Evolutionary conservation across 2,329 filamentous ascomycete species (phyloP), one percentile per base, ranked within the genome.

Genomic region (Mariannaea elegans): DNA sequence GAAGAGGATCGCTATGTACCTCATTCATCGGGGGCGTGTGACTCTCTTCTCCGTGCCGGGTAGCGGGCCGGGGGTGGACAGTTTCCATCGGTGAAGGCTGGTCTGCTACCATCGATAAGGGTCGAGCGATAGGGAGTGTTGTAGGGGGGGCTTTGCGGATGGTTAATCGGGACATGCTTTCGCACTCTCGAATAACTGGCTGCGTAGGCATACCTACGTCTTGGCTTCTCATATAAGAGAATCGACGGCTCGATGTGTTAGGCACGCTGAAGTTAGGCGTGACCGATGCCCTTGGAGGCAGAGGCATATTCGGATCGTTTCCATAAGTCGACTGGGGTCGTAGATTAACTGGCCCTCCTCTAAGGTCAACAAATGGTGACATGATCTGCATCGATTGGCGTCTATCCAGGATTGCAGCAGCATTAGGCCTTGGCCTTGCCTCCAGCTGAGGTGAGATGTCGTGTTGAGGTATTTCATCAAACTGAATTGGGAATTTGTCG

Each of bases 231-330:
- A 74, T 66, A 6, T 78, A 70, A 1, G 82, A 83, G 45, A 78
- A 82, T 2, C 83, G 80, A 59, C 80, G 80, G 55, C 72, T 77
- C 0, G 78, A 77, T 1, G 75, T 72, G 29, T 83, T 78, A 10
- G 83, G 81, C 5, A 84, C 78, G 63, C 83, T 86, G 64, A 86
- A 86, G 65, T 85, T 86, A 2, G 81, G 81, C 3, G 82, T 76
- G 9, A 50, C 50, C 7, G 73, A 59, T 7, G 53, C 42, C 21
- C 48, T 60, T 7, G 45, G 13, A 24, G 53, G 45, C 6, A 19
- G 16, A 14, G 53, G 31, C 29, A 52, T 29, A 14, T 19, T 46
- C 16, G 49, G 14, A 9, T 71, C 66, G 13, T 60, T 44, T 21
- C 59, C 64, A 29, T 62, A 67, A 24, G 68, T 64, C 7, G 64